These are phyloP conservation scores for Hyaloscypha bicolor DNA, from an alignment of 495 filamentous ascomycete genomes.

Conservation along the genomic window DNA sequence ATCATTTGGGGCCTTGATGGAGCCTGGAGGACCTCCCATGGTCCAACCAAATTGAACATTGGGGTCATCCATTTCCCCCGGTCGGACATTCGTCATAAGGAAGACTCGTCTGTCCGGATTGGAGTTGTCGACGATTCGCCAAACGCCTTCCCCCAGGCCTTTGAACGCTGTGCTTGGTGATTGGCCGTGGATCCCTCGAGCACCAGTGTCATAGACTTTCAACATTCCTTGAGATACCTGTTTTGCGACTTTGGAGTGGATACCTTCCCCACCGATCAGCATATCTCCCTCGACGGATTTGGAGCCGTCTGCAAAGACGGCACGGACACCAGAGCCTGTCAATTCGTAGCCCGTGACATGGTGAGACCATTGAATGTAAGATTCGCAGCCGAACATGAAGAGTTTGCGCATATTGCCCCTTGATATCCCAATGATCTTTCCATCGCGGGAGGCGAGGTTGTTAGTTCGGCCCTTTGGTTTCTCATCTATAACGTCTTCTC, in stretches of 20 bases:
- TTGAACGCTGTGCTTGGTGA: conserved; percentile 55
- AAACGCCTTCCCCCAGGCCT: conserved; percentile 57
- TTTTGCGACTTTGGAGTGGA: conserved; percentile 52
- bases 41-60: conserved; percentile 57
- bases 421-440: conserved; percentile 53
- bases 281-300: conserved; percentile 51
- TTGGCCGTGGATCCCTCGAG: conserved; percentile 57
- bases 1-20: conserved; percentile 51
- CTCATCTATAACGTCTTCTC: background rate
- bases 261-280: conserved; percentile 53
- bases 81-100: conserved; percentile 56
- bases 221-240: conserved; percentile 51
- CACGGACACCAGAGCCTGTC: conserved; percentile 45
- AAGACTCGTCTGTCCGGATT: conserved; percentile 43
- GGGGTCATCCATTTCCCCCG: conserved; percentile 57
- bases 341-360: conserved; percentile 51
- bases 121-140: conserved; percentile 41
- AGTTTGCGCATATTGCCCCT: conserved; percentile 52
- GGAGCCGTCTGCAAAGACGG: conserved; percentile 50
- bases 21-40: conserved; percentile 52
- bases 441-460: conserved; percentile 43
- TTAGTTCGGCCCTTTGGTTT: conserved; percentile 11
- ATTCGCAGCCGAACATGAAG: conserved; percentile 50
- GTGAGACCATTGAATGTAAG: conserved; percentile 47
- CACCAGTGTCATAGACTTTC: conserved; percentile 56